Conservation (phyloP, 139 green algal genomes). For the Chlamydomonas asymmetrica region DNA sequence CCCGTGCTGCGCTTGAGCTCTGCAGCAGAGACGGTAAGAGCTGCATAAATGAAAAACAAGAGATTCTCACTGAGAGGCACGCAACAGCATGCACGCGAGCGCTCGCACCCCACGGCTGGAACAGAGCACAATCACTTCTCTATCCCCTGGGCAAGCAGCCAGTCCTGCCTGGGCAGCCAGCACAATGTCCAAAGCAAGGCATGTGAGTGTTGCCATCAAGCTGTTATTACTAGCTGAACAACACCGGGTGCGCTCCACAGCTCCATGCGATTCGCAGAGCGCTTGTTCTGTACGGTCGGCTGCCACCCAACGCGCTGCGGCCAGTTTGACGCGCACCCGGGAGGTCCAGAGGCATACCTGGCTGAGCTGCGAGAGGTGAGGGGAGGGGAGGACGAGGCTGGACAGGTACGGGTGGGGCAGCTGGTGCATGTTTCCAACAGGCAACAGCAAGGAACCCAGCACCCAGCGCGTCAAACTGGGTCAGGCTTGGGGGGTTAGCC, state of each 20-base stretch:
- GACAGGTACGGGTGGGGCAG: too few species aligned
- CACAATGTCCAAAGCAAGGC: too few species aligned
- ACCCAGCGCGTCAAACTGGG: too few species aligned
- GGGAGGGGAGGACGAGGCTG: background rate
- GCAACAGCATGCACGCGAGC: too few species aligned
- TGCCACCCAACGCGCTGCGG: constrained; percentile 83
- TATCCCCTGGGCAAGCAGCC: too few species aligned
- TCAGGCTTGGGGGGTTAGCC: too few species aligned
- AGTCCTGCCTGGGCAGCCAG: too few species aligned
- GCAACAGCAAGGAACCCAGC: too few species aligned
- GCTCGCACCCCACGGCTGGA: too few species aligned
- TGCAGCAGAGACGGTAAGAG: constrained; percentile 42
- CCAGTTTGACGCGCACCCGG: constrained; percentile 67
- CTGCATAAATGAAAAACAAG: constrained; percentile 2
- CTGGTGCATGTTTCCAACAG: too few species aligned
- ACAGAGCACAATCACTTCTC: too few species aligned
- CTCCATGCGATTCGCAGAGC: constrained; percentile 37
- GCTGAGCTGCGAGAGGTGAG: constrained; percentile 23
- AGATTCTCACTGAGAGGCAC: background rate
- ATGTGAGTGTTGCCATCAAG: too few species aligned
- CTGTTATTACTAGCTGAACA: background rate
- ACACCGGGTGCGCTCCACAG: constrained; percentile 1
- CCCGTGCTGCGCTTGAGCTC: constrained; percentile 57
- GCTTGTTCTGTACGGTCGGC: constrained; percentile 82
- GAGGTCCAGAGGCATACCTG: constrained; percentile 57